Evolutionary conservation across 2,329 filamentous ascomycete genomes (phyloP).

Genomic region (Colletotrichum spinosum): DNA sequence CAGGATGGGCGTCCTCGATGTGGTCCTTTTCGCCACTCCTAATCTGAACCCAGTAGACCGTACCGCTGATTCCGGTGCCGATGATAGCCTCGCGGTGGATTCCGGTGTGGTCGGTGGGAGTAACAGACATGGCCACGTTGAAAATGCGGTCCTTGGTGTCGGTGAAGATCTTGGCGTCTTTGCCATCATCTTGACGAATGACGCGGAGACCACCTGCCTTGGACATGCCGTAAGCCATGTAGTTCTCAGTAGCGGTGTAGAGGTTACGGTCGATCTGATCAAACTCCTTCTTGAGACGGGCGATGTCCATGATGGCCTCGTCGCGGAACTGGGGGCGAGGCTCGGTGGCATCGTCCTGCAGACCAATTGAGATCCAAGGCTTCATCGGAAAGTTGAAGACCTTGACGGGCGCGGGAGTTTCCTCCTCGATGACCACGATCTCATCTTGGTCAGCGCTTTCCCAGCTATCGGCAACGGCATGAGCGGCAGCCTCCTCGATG

Average conservation of each 20-base stretch:
- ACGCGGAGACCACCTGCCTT: conserved; percentile 94
- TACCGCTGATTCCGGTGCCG: conserved; percentile 92
- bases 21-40: conserved; percentile 82
- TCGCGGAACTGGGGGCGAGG: conserved; percentile 76
- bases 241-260: conserved; percentile 87
- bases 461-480: conserved; percentile 85
- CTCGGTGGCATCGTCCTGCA: conserved; percentile 69
- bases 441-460: conserved; percentile 85
- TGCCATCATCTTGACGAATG: conserved; percentile 93
- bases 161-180: conserved; percentile 91
- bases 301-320: conserved; percentile 90
- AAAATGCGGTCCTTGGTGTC: conserved; percentile 94
- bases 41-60: conserved; percentile 94
- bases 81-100: conserved; percentile 84
- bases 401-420: conserved; percentile 73
- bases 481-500: conserved; percentile 67
- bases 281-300: conserved; percentile 95
- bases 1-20: conserved; percentile 81
- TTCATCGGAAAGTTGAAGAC: conserved; percentile 98
- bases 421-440: conserved; percentile 73
- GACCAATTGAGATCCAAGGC: conserved; percentile 90
- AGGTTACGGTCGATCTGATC: conserved; percentile 96
- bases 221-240: conserved; percentile 94
- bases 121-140: conserved; percentile 86
- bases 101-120: conserved; percentile 65